Base-by-base conservation (phyloP, 305 asterid genomes). In the Vinca major region DNA sequence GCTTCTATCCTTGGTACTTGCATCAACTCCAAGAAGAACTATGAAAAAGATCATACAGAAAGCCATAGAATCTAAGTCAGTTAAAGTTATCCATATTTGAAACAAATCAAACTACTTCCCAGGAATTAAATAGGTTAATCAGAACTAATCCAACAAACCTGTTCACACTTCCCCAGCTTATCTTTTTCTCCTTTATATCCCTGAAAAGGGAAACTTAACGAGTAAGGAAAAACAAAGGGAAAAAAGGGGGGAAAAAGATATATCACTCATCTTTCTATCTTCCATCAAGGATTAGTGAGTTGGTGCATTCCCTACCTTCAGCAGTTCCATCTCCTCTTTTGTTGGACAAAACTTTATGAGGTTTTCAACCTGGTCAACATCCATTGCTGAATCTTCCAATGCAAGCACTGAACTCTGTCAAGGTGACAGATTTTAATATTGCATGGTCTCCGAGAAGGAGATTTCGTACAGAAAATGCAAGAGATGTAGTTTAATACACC, bases 1-100 rank as follows among this genome's bases (percentile, higher is more conserved):
- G 88, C 78, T 75, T 92, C 96, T 69, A 80, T 80, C 53, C 91
- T 84, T 70, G 98, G 96, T 49, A 92, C 96, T 88, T 92, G 95
- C 98, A 92, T 92, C 88, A 92, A 72, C 82, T 86, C 96, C 83
- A 86, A 73, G 87, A 89, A 90, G 80, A 89, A 92, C 97, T 92
- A 83, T 56, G 56, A 73, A 56, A 73, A 52, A 37, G 16, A 72
- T 45, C 33, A 26, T 26, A 26, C 45, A 69, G 10, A 70, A 39
- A 62, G 17, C 17, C 70, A 66, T 45, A 66, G 68, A 26, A 26
- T 66, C 45, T 70, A 73, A 20, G 68, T 69, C 39, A 68, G 67
- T 44, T 10, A 63, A 61, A 5, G 71, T 37, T 66, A 67, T 17
- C 49, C 62, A 40, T 36, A 19, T 14, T 14, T 14, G 16, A 1